Evolutionary conservation across 2,329 filamentous ascomycete genomes (phyloP).

Genomic region (Pyricularia sp.): DNA sequence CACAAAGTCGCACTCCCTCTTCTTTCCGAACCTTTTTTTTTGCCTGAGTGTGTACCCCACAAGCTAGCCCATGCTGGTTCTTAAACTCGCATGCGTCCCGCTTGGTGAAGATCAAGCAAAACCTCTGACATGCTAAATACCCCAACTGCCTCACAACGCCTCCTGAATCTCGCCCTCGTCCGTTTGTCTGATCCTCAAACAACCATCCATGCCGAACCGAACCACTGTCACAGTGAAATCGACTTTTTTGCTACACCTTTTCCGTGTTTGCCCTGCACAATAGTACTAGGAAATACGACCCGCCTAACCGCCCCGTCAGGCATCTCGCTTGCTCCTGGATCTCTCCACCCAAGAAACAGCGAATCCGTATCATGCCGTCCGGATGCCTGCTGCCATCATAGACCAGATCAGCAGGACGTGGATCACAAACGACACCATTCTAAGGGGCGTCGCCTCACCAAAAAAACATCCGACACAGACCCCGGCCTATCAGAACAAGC

Average conservation of each 20-base stretch:
- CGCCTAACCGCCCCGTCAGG: not conserved
- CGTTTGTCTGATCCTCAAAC: constrained; percentile 20
- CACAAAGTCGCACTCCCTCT: not conserved
- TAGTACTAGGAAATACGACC: not conserved
- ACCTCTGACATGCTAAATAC: constrained; percentile 23
- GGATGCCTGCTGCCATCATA: constrained; percentile 45
- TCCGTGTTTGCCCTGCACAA: not conserved
- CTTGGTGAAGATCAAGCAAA: constrained; percentile 25
- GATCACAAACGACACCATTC: constrained; percentile 33
- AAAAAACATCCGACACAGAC: constrained; percentile 29
- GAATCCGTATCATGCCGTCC: constrained; percentile 31
- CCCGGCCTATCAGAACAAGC: constrained; percentile 22
- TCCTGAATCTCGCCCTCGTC: constrained; percentile 16
- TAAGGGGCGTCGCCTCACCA: constrained; percentile 18
- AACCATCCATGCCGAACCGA: constrained; percentile 14
- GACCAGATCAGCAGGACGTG: constrained; percentile 40
- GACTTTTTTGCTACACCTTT: constrained; percentile 5
- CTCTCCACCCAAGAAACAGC: constrained; percentile 15
- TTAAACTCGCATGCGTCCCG: constrained; percentile 32
- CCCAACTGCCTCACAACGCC: constrained; percentile 23
- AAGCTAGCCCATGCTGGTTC: constrained; percentile 24
- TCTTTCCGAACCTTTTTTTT: not conserved
- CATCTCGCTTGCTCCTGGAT: not conserved
- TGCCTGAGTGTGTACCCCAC: constrained; percentile 1
- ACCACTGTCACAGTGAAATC: not conserved